Evolutionary conservation across 2,329 filamentous ascomycete species (phyloP).

Genomic region (Dactylonectria macrodidyma): DNA sequence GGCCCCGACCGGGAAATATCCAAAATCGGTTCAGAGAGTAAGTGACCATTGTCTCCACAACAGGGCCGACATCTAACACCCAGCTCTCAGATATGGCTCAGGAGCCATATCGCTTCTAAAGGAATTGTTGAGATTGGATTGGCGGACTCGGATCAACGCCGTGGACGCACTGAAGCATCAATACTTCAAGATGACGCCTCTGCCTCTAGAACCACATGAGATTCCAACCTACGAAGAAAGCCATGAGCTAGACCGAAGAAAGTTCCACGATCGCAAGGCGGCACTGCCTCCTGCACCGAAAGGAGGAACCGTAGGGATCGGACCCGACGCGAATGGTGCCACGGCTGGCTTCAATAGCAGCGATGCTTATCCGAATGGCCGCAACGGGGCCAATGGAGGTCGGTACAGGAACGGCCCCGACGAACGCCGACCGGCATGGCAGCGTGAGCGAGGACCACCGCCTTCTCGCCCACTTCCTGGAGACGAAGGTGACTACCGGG

Average conservation of each 20-base stretch:
- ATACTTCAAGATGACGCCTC: constrained; percentile 86
- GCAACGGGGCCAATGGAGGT: constrained; percentile 64
- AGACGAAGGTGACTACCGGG: constrained; percentile 58
- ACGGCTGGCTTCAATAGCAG: constrained; percentile 65
- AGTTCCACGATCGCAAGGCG: constrained; percentile 88
- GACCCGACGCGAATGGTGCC: constrained; percentile 66
- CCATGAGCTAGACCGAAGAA: constrained; percentile 94
- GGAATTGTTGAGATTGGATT: constrained; percentile 90
- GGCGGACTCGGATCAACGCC: constrained; percentile 90
- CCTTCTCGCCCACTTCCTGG: constrained; percentile 60
- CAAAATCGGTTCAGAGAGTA: constrained; percentile 82
- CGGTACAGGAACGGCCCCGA: constrained; percentile 61
- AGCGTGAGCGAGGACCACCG: constrained; percentile 66
- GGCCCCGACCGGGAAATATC: constrained; percentile 75
- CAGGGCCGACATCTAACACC: constrained; percentile 32
- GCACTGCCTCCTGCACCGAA: constrained; percentile 91
- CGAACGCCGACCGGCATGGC: constrained; percentile 69
- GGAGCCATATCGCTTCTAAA: constrained; percentile 84
- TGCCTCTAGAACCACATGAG: constrained; percentile 86
- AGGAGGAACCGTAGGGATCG: constrained; percentile 88
- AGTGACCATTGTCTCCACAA: constrained; percentile 31
- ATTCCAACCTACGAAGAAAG: constrained; percentile 95
- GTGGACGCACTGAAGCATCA: constrained; percentile 93
- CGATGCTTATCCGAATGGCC: constrained; percentile 62
- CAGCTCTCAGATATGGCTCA: constrained; percentile 69